Evolutionary conservation across 208 protist species (phyloP).

Genomic region (Trichomonas tenax): DNA sequence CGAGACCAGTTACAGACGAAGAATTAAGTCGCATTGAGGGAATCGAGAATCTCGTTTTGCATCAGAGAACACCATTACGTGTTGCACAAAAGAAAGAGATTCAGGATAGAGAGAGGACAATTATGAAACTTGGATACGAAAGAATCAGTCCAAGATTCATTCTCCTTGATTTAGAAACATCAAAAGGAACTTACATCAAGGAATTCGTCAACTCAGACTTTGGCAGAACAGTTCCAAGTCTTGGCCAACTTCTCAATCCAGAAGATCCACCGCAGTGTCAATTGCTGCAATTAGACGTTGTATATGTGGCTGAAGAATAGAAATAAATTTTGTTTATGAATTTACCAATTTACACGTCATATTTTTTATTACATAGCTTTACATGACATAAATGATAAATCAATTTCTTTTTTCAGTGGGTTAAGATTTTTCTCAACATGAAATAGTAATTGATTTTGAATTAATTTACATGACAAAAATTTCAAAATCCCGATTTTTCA

Average conservation of each 20-base stretch:
- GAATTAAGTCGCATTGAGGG: background rate
- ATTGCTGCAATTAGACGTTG: slow-evolving; percentile 84
- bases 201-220: slow-evolving; percentile 90
- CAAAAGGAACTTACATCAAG: slow-evolving; percentile 89
- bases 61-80: background rate
- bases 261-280: slow-evolving; percentile 37
- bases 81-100: background rate
- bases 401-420: too few relatives aligned
- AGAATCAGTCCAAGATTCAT: background rate
- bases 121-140: background rate
- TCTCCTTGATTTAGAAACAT: slow-evolving; percentile 57
- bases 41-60: background rate
- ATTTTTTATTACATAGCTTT: too few relatives aligned
- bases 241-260: slow-evolving; percentile 56
- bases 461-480: too few relatives aligned
- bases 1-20: background rate
- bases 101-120: background rate
- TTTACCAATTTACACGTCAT: background rate
- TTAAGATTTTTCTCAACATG: too few relatives aligned
- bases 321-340: background rate
- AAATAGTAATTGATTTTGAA: too few relatives aligned
- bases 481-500: too few relatives aligned
- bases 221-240: slow-evolving; percentile 64
- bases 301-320: slow-evolving; percentile 37
- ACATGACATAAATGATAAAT: too few relatives aligned